Conservation (phyloP, 2,329 filamentous ascomycete species). For the Calonectria multiphialidica region DNA sequence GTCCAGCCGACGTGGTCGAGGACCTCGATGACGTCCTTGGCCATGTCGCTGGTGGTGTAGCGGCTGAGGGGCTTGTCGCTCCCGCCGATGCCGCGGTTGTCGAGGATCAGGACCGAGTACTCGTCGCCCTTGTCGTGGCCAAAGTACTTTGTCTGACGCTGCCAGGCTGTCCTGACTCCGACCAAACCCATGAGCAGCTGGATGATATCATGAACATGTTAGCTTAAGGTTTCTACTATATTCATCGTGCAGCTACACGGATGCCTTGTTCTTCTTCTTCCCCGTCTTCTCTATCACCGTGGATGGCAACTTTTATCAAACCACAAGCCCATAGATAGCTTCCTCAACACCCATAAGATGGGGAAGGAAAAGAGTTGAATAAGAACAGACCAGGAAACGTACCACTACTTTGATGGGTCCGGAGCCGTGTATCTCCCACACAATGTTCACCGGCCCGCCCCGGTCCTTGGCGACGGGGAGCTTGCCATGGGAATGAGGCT, state of each 20-base stretch:
- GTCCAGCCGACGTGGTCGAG: conserved; percentile 78
- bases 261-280: neutral
- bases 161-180: conserved; percentile 77
- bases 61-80: conserved; percentile 82
- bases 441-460: conserved; percentile 81
- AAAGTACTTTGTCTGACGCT: conserved; percentile 86
- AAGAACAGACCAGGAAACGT: conserved; percentile 52
- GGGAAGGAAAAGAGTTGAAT: neutral
- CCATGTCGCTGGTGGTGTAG: conserved; percentile 90
- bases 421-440: conserved; percentile 84
- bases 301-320: neutral
- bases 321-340: too few species aligned
- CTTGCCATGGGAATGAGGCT: conserved; percentile 72
- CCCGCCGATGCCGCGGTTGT: conserved; percentile 87
- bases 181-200: conserved; percentile 88
- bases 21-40: conserved; percentile 80
- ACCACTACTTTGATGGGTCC: conserved; percentile 81
- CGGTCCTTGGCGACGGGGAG: conserved; percentile 75
- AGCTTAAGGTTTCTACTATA: conserved; percentile 2
- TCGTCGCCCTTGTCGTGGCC: conserved; percentile 75
- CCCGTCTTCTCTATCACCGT: too few species aligned
- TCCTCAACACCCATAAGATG: neutral
- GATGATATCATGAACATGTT: conserved; percentile 10
- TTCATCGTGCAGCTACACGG: neutral
- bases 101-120: conserved; percentile 82